Percentiles rank a stretch among this genome's conserved stretches.
Conservation (phyloP, 2,329 filamentous ascomycete genomes). For the Biscogniauxia mediterranea region DNA sequence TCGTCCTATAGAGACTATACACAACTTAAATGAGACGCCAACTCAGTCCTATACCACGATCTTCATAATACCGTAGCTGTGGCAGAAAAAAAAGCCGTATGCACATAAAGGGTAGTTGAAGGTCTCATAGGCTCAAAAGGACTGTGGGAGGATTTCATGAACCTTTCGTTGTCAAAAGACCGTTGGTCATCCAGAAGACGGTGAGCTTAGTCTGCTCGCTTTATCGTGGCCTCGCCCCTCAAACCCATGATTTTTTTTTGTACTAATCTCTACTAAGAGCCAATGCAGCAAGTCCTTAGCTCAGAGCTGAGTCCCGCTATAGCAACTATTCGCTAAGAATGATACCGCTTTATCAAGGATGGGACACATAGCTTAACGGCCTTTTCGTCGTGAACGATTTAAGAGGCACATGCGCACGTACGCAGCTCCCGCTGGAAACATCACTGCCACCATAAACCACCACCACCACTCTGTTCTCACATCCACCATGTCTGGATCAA, state of each 20-base stretch:
- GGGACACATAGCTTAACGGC: not conserved
- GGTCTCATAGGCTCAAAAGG: not conserved
- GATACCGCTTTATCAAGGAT: not conserved
- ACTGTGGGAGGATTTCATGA: not conserved
- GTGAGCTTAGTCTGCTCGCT: not conserved
- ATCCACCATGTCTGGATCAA: not conserved
- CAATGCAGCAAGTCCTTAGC: not conserved
- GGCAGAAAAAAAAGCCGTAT: not conserved
- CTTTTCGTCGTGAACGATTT: not conserved
- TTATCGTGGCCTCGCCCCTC: not conserved
- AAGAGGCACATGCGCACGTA: not conserved
- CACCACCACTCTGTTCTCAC: not conserved
- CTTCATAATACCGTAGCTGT: not conserved
- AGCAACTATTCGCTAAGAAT: not conserved
- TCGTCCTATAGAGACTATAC: not conserved
- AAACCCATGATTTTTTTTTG: not conserved
- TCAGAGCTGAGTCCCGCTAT: not conserved
- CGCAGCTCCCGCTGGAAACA: not conserved
- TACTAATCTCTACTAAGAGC: not conserved
- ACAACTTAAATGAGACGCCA: not conserved
- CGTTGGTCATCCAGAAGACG: not conserved
- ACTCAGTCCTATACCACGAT: not conserved
- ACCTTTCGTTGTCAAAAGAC: not conserved
- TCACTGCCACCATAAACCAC: not conserved
- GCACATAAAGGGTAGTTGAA: not conserved